A percentile compares a stretch with the other conserved stretches of the same genome.
Evolutionary conservation across 371 early-diverging fungal species (phyloP).

Genomic region (Nematocida major): DNA sequence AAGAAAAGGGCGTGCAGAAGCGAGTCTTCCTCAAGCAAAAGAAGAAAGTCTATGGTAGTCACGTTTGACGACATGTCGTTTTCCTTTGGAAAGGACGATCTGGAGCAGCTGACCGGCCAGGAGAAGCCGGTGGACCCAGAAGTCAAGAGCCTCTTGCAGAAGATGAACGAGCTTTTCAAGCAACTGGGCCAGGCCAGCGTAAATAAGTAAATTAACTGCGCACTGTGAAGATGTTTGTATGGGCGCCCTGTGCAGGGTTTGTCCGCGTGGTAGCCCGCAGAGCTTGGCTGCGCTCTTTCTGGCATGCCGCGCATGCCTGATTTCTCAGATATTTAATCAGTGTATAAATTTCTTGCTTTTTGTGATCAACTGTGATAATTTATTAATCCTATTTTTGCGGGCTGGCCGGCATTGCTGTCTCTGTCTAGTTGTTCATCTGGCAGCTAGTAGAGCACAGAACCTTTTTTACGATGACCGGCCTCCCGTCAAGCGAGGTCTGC

Average conservation of each 20-base stretch:
- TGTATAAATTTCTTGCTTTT: too few relatives aligned
- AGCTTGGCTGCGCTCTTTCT: too few relatives aligned
- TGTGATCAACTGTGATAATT: not conserved
- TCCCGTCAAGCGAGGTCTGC: conserved; percentile 37
- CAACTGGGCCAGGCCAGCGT: not conserved
- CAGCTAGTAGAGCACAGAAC: conserved; percentile 36
- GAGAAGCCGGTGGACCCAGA: conserved; percentile 39
- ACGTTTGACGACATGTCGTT: conserved; percentile 50
- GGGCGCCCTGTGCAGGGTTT: too few relatives aligned
- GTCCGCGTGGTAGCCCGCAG: too few relatives aligned
- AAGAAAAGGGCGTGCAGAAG: too few relatives aligned
- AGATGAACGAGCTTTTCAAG: conserved; percentile 48
- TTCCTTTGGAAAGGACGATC: conserved; percentile 48
- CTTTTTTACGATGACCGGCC: conserved; percentile 45
- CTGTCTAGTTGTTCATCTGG: conserved; percentile 3
- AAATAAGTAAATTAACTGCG: not conserved
- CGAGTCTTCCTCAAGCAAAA: too few relatives aligned
- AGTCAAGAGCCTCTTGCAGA: conserved; percentile 22
- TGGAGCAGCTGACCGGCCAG: conserved; percentile 40
- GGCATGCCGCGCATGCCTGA: too few relatives aligned
- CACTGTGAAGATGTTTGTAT: too few relatives aligned
- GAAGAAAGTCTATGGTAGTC: conserved; percentile 50
- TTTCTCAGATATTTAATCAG: too few relatives aligned
- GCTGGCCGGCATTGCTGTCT: not conserved
- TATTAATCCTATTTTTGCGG: not conserved